A percentile compares a stretch with the other conserved stretches of the same genome.
phyloP scores from a whole-genome alignment of 2,329 filamentous ascomycete species.

The Epichloe uncinata region DNA sequence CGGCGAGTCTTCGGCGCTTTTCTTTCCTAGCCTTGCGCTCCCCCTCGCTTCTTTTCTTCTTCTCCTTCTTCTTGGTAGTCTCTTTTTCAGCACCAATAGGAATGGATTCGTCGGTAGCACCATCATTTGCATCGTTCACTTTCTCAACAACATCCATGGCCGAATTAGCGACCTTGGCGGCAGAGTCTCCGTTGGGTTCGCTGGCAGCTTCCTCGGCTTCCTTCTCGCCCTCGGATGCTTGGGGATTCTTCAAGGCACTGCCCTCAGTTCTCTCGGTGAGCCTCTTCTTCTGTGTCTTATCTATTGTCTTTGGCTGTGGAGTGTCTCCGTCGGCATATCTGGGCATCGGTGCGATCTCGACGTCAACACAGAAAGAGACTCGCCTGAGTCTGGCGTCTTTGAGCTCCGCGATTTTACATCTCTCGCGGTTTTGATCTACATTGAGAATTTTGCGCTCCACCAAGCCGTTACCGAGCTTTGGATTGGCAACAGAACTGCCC shows the following conservation, averaged over 20 bases:
- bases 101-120: conserved; percentile 9
- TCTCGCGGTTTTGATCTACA: conserved; percentile 63
- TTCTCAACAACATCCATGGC: conserved; percentile 1
- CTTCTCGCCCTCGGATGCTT: conserved; percentile 37
- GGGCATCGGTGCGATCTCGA: conserved; percentile 85
- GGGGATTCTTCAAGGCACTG: conserved; percentile 56
- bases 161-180: not conserved
- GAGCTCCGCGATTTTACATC: conserved; percentile 68
- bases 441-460: conserved; percentile 77
- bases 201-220: conserved; percentile 20
- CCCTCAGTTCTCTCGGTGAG: conserved; percentile 59
- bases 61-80: conserved; percentile 67
- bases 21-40: conserved; percentile 88
- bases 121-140: conserved; percentile 15
- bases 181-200: not conserved
- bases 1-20: conserved; percentile 69
- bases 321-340: conserved; percentile 54
- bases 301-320: conserved; percentile 25
- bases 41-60: conserved; percentile 84
- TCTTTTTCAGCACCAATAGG: conserved; percentile 23
- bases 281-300: conserved; percentile 45
- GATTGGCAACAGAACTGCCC: conserved; percentile 18
- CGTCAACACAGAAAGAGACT: conserved; percentile 92
- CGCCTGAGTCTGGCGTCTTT: conserved; percentile 69
- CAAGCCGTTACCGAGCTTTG: conserved; percentile 43